Base-by-base conservation (phyloP, 1,284 basidiomycete species). In the Cutaneotrichosporon sp. region DNA sequence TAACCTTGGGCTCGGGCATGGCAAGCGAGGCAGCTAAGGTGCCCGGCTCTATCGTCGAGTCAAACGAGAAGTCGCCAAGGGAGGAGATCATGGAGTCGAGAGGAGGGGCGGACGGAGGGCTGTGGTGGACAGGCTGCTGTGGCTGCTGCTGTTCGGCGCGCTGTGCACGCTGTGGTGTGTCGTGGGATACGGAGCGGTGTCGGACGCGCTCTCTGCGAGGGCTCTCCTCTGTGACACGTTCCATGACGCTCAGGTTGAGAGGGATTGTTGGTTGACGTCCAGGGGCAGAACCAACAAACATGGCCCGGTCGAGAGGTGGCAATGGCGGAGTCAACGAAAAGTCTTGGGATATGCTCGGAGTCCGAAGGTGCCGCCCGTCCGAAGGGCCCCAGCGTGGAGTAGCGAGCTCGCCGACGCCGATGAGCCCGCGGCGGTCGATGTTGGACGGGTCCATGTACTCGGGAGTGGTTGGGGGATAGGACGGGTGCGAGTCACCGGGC, bases 361-460 rank as follows among this genome's bases (percentile, higher is more conserved):
- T 72, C 22, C 75, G 67, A 16, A 70, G 55, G 59, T 74, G 72
- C 31, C 63, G 57, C 50, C 80, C 72, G 54, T 65, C 58, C 3
- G 78, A 75, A 67, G 81, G 82, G 59, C 86, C 84, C 95, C 94
- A 99, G 66, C 94, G 86, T 42, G 95, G 95, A n/a, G 95, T 98
- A 8, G 93, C 84, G n/a, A 98, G 86, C 80, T 98, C 95, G 42
- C 95, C 95, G 11, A 98, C 90, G 22, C 95, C 95, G 58, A 98
- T 87, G 45, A 98, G 86, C 25, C 87, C 90, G 18, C 88, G 85
- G 59, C 95, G 85, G 81, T 99, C 95, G 67, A 95, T 92, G 65
- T 83, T 80, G 11, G 89, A 87, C 13, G 91, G 90, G 79, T 93
- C 89, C 67, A 68, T 58, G 49, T 65, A 59, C 20, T 74, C 72